These are phyloP conservation scores for Fomitopsis palustris DNA, from an alignment of 1,284 basidiomycete species.

Conservation along the genomic window DNA sequence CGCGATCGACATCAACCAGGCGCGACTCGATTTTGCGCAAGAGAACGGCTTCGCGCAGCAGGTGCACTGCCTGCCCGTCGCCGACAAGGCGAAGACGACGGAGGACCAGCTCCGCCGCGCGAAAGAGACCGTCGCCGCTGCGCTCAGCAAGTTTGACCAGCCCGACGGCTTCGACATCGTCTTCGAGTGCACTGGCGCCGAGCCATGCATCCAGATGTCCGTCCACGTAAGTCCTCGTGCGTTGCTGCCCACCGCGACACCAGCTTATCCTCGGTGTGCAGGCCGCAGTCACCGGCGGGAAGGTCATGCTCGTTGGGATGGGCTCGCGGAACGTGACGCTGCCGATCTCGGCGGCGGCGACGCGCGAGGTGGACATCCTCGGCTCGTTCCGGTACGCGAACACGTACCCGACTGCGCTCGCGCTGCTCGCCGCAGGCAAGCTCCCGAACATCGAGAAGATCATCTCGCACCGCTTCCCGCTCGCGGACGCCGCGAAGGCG, in stretches of 20 bases:
- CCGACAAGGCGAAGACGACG: slow-evolving; percentile 44
- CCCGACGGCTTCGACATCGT: slow-evolving; percentile 87
- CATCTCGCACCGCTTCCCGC: slow-evolving; percentile 76
- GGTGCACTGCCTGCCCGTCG: slow-evolving; percentile 61
- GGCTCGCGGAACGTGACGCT: slow-evolving; percentile 80
- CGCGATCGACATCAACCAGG: slow-evolving; percentile 83
- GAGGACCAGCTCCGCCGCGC: slow-evolving; percentile 68
- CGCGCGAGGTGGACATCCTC: slow-evolving; percentile 90
- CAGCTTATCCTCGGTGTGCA: slow-evolving; percentile 27
- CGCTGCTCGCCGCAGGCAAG: slow-evolving; percentile 66
- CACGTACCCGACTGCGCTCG: slow-evolving; percentile 83
- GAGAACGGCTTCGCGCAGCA: slow-evolving; percentile 74
- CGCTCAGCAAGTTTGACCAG: slow-evolving; percentile 56
- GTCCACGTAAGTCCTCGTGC: slow-evolving; percentile 58
- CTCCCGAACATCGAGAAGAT: slow-evolving; percentile 68
- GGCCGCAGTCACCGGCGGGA: slow-evolving; percentile 81
- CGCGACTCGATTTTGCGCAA: slow-evolving; percentile 75
- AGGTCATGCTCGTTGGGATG: slow-evolving; percentile 94
- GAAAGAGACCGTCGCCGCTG: slow-evolving; percentile 52
- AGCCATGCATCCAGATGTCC: slow-evolving; percentile 85
- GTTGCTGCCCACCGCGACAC: neutral
- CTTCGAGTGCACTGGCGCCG: slow-evolving; percentile 94
- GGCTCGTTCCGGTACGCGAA: slow-evolving; percentile 90
- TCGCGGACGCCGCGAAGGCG: slow-evolving; percentile 65
- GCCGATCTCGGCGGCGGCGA: slow-evolving; percentile 79